Conservation (phyloP, 1,139 yeast genomes). For the Blastobotrys persicus region DNA sequence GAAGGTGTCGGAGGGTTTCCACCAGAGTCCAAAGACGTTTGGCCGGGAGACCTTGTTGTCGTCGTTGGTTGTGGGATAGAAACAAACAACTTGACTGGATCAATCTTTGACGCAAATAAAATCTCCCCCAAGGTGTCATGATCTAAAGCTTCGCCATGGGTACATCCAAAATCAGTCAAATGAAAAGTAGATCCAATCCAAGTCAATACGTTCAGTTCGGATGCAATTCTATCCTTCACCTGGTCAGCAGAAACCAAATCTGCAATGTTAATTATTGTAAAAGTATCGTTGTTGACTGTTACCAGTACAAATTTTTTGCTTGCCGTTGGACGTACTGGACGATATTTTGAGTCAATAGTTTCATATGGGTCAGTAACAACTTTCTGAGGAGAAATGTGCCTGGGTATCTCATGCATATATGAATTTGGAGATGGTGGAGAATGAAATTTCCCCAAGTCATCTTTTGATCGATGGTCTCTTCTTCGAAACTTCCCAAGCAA, state of each 20-base stretch:
- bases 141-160: slow-evolving; percentile 59
- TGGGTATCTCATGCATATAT: slow-evolving; percentile 4
- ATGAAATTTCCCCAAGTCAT: slow-evolving; percentile 17
- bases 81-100: slow-evolving; percentile 32
- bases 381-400: background rate
- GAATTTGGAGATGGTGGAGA: slow-evolving; percentile 23
- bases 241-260: slow-evolving; percentile 35
- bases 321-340: slow-evolving; percentile 9
- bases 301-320: slow-evolving; percentile 46
- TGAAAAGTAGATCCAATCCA: slow-evolving; percentile 51
- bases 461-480: slow-evolving; percentile 19
- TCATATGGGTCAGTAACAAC: slow-evolving; percentile 5
- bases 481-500: slow-evolving; percentile 22
- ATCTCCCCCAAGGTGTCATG: slow-evolving; percentile 48
- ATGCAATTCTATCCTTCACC: slow-evolving; percentile 43
- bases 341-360: slow-evolving; percentile 8
- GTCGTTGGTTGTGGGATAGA: slow-evolving; percentile 14
- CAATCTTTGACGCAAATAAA: slow-evolving; percentile 18
- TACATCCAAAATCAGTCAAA: slow-evolving; percentile 67
- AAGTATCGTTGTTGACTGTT: slow-evolving; percentile 58
- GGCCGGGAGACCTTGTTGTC: slow-evolving; percentile 22
- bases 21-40: slow-evolving; percentile 21
- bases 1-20: slow-evolving; percentile 31
- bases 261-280: slow-evolving; percentile 48
- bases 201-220: slow-evolving; percentile 44